phyloP scores from a whole-genome alignment of 2,329 filamentous ascomycete species.

The Ophiostoma angusticollis region DNA sequence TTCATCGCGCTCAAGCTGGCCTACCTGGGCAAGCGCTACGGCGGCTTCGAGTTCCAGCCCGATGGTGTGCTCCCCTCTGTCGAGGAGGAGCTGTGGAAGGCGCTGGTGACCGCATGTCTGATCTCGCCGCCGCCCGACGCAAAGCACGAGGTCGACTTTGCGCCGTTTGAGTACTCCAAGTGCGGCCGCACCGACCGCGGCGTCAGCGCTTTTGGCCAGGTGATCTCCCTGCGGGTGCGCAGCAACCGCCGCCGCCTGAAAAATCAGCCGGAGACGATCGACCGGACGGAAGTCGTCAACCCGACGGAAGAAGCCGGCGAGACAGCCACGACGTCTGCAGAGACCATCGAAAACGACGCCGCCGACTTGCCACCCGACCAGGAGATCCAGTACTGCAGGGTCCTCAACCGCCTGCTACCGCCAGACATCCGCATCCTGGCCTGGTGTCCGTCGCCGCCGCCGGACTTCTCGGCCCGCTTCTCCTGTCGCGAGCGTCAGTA shows the following conservation, averaged over 20 bases:
- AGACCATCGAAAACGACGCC: constrained; percentile 45
- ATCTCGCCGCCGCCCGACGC: constrained; percentile 52
- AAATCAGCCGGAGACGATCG: constrained; percentile 5
- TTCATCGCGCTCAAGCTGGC: constrained; percentile 86
- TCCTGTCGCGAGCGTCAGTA: constrained; percentile 85
- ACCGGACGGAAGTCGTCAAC: constrained; percentile 1
- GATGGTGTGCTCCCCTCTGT: constrained; percentile 65
- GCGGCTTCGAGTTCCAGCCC: constrained; percentile 80
- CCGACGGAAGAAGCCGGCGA: constrained; percentile 19
- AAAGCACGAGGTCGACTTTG: constrained; percentile 57
- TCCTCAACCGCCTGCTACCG: constrained; percentile 79
- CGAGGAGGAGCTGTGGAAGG: constrained; percentile 90
- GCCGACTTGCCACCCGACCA: constrained; percentile 1
- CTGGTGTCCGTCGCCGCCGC: constrained; percentile 76
- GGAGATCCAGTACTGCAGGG: constrained; percentile 69
- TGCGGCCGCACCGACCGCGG: constrained; percentile 87
- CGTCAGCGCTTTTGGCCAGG: constrained; percentile 94
- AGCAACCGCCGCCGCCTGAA: constrained; percentile 44
- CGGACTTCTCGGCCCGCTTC: constrained; percentile 79
- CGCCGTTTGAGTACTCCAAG: constrained; percentile 82
- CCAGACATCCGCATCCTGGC: constrained; percentile 81
- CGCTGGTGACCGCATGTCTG: constrained; percentile 65
- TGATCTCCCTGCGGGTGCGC: constrained; percentile 70
- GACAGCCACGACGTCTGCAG: constrained; percentile 35
- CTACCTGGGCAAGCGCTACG: constrained; percentile 82